phyloP scores from a whole-genome alignment of 495 filamentous ascomycete species.

The Lindgomyces ingoldianus region DNA sequence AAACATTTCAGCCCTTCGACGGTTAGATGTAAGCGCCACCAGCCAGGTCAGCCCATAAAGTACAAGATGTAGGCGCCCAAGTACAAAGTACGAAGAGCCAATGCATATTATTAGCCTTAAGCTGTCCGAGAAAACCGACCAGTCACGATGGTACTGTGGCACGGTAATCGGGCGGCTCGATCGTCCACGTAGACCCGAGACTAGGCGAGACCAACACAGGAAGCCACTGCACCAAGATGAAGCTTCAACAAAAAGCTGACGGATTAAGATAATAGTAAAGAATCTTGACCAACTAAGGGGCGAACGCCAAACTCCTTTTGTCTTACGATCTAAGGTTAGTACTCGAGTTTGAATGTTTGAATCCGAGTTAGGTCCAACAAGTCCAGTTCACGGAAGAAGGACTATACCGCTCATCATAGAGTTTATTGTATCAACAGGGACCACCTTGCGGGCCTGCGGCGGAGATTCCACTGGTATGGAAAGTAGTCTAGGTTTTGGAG shows the following conservation, averaged over 20 bases:
- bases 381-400: too few species aligned
- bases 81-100: not conserved
- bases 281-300: not conserved
- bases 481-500: not conserved
- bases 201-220: not conserved
- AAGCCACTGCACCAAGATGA: not conserved
- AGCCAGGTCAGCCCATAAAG: not conserved
- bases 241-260: not conserved
- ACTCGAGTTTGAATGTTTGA: too few species aligned
- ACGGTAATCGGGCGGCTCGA: slow-evolving; percentile 1
- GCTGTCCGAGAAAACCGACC: not conserved
- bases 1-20: slow-evolving; percentile 5
- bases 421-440: too few species aligned
- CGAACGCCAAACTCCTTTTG: not conserved
- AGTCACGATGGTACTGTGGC: slow-evolving; percentile 1
- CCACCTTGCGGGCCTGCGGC: too few species aligned
- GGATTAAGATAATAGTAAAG: not conserved
- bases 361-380: too few species aligned
- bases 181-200: not conserved
- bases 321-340: not conserved
- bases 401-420: too few species aligned
- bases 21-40: not conserved
- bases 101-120: slow-evolving; percentile 1
- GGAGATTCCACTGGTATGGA: not conserved
- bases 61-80: not conserved